Percentiles rank a stretch among this genome's conserved stretches.
phyloP scores from a whole-genome alignment of 768 basidiomycete species.

The Mycena leptocephala region DNA sequence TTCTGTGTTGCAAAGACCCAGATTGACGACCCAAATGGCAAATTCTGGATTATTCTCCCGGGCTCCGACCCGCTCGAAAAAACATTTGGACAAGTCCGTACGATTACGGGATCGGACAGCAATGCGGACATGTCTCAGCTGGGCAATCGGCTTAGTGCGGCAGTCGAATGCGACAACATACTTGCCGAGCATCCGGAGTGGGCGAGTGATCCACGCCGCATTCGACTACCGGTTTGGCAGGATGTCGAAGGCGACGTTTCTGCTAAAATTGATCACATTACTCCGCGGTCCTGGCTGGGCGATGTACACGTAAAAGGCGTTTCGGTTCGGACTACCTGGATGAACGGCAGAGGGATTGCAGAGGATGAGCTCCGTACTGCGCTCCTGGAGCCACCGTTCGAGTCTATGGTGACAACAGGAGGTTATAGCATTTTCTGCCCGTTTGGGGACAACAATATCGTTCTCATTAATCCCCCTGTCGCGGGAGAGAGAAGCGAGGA shows the following conservation, averaged over 20 bases:
- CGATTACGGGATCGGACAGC: no score
- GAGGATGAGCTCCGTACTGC: background rate
- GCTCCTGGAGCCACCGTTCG: background rate
- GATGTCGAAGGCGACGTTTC: conserved; percentile 1
- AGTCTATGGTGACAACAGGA: background rate
- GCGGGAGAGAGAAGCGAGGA: conserved; percentile 1
- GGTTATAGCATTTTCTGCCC: background rate
- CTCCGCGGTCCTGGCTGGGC: background rate
- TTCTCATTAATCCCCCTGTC: background rate
- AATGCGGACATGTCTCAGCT: no score
- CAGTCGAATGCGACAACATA: no score
- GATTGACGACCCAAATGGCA: conserved; percentile 15
- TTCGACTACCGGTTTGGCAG: background rate
- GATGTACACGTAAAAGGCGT: background rate
- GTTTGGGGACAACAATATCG: background rate
- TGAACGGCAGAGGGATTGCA: background rate
- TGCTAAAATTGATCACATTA: conserved; percentile 4
- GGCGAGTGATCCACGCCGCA: background rate
- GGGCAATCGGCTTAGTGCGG: no score
- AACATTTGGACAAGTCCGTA: background rate
- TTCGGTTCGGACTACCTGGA: background rate
- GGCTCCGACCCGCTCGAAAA: background rate
- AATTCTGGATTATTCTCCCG: conserved; percentile 4
- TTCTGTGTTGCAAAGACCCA: conserved; percentile 29
- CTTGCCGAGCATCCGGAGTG: no score